Evolutionary conservation across 192 early-diverging fungal genomes (phyloP).

Genomic region (Linderina pennispora): DNA sequence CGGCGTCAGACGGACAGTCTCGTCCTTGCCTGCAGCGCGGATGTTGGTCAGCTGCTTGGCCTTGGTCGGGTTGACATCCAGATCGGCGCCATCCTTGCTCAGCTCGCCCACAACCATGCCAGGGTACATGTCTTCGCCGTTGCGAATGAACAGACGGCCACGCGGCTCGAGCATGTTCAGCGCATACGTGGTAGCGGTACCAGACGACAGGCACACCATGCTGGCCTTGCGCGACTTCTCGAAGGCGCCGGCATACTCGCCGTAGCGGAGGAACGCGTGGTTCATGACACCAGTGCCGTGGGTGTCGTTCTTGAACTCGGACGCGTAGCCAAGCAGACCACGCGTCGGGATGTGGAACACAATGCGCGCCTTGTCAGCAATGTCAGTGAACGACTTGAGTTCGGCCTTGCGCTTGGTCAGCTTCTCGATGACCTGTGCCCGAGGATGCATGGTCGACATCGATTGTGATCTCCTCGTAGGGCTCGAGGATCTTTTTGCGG

Average conservation of each 20-base stretch:
- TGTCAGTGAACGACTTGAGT: slow-evolving; percentile 64
- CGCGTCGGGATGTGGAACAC: slow-evolving; percentile 78
- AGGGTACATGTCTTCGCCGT: slow-evolving; percentile 69
- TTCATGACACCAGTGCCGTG: slow-evolving; percentile 78
- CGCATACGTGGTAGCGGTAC: slow-evolving; percentile 67
- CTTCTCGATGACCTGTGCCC: slow-evolving; percentile 78
- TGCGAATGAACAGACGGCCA: slow-evolving; percentile 70
- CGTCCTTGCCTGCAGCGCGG: slow-evolving; percentile 72
- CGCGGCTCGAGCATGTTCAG: slow-evolving; percentile 70
- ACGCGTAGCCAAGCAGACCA: slow-evolving; percentile 74
- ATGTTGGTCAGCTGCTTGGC: slow-evolving; percentile 79
- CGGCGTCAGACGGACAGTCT: slow-evolving; percentile 64
- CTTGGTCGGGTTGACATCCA: slow-evolving; percentile 81
- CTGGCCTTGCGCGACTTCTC: slow-evolving; percentile 72
- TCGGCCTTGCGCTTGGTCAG: slow-evolving; percentile 77
- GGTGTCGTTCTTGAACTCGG: slow-evolving; percentile 87
- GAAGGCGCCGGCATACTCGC: slow-evolving; percentile 63
- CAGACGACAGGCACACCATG: slow-evolving; percentile 64
- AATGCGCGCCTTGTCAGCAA: slow-evolving; percentile 67
- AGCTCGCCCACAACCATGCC: slow-evolving; percentile 88
- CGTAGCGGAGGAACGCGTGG: slow-evolving; percentile 68
- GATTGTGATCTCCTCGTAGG: slow-evolving; percentile 79
- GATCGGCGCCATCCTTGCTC: slow-evolving; percentile 59
- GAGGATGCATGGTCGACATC: slow-evolving; percentile 67
- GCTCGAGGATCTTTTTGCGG: slow-evolving; percentile 56